Base-by-base conservation (phyloP, 257 asterid species). In the Forsythia viridissima region DNA sequence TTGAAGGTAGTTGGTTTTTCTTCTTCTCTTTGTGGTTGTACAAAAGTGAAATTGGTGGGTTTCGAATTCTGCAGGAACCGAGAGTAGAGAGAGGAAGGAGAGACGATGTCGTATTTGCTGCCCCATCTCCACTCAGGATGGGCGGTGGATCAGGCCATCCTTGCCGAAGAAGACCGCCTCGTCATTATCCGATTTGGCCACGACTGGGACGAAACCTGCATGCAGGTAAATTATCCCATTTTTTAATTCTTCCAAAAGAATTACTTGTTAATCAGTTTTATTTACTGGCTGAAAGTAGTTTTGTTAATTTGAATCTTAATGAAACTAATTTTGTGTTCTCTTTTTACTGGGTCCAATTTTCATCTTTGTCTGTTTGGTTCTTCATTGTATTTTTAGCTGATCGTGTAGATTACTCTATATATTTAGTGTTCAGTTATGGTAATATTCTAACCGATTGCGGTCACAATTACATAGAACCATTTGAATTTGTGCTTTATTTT, bases 41-140 rank as follows among this genome's bases (percentile, higher is more conserved):
- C 24, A 24, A 24, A 24, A 24, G 24, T 24, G 24, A 24, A 24
- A 24, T 24, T 24, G 24, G 24, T 24, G 24, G 24, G 24, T 24
- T 24, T 20, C 5, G 36, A 8, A 61, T 61, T 61, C 68, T 20
- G 13, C 13, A 2, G 68, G 37, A 61, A 20, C 12, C 0, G 68
- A 61, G 38, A 61, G 11, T 16, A 61, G 13, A 6, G 37, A 21
- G 68, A 21, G 15, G 21, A 6, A 16, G 16, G 77, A 24, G 13
- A 66, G 63, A 81, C 77, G 77, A 92, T 94, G 98, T 94, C 98
- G 86, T 94, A 94, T 70, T 42, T 91, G 84, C 77, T 94, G 73
- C 97, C 97, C 15, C 98, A 94, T 71, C 97, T 94, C 48, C 98
- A 92, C 87, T 92, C 97, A 3, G 98, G 98, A 12, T 94, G 98